Percentiles rank a stretch among this genome's conserved stretches.
Conservation (phyloP, 2,329 filamentous ascomycete genomes). For the Penicillium sp. region DNA sequence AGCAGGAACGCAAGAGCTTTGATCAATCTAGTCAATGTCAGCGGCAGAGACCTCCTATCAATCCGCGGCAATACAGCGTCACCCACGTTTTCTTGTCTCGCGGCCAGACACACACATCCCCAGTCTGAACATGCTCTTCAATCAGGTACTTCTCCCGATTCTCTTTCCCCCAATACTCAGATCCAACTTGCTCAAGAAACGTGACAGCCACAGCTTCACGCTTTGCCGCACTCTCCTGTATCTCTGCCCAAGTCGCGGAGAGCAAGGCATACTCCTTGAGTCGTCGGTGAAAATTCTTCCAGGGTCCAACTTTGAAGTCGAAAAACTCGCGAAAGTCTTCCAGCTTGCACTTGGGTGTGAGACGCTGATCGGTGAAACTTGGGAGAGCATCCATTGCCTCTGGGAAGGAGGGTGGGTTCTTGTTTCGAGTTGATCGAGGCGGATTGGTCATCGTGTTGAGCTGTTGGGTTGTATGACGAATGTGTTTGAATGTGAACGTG, state of each 20-base stretch:
- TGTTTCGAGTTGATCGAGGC: constrained; percentile 1
- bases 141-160: constrained; percentile 26
- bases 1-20: constrained; percentile 3
- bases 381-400: not conserved
- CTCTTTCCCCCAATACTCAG: constrained; percentile 29
- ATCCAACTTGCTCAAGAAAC: constrained; percentile 26
- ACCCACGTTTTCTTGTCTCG: constrained; percentile 27
- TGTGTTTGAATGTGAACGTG: no score
- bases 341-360: constrained; percentile 19
- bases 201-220: constrained; percentile 17
- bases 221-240: constrained; percentile 12
- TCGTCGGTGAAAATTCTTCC: constrained; percentile 16
- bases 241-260: constrained; percentile 17
- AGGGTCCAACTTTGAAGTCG: constrained; percentile 21
- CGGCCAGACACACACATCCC: constrained; percentile 24
- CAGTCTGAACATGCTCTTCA: constrained; percentile 22
- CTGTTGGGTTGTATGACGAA: not conserved
- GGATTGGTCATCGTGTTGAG: not conserved
- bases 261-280: not conserved
- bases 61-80: not conserved
- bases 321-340: constrained; percentile 30
- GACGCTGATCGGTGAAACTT: not conserved
- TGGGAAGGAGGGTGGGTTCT: not conserved
- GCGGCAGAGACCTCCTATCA: not conserved
- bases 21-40: constrained; percentile 9